These are phyloP conservation scores for Hericium rajendrae DNA, from an alignment of 768 basidiomycete genomes.

Conservation along the genomic window DNA sequence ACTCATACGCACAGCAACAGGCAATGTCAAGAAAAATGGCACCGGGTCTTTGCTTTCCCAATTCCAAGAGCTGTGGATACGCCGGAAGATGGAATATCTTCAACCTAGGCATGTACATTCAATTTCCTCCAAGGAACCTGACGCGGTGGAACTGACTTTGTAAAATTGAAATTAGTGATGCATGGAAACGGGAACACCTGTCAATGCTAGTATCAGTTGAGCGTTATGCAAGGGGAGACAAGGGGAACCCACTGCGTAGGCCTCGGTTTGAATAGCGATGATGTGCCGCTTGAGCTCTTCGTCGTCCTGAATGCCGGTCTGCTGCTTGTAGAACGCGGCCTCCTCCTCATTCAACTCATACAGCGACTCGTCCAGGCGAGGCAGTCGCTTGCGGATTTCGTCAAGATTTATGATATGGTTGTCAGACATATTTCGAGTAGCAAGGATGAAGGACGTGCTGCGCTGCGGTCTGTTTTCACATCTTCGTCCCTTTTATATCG, in stretches of 20 bases:
- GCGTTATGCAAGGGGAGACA: background rate
- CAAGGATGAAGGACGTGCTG: background rate
- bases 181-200: slow-evolving; percentile 24
- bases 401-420: background rate
- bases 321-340: slow-evolving; percentile 14
- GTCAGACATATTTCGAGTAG: background rate
- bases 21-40: slow-evolving; percentile 36
- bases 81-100: slow-evolving; percentile 17
- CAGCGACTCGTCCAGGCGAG: background rate
- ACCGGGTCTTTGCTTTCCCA: slow-evolving; percentile 26
- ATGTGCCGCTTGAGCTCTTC: slow-evolving; percentile 19
- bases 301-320: slow-evolving; percentile 17
- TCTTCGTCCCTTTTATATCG: too few species aligned
- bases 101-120: slow-evolving; percentile 7
- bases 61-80: slow-evolving; percentile 22
- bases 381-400: background rate
- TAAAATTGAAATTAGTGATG: slow-evolving; percentile 19
- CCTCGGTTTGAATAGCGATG: slow-evolving; percentile 15
- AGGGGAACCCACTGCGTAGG: slow-evolving; percentile 10
- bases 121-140: background rate
- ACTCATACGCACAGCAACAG: slow-evolving; percentile 29
- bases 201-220: background rate
- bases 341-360: slow-evolving; percentile 6
- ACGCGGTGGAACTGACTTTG: slow-evolving; percentile 3
- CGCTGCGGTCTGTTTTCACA: too few species aligned